These are phyloP conservation scores for Scutellaria baicalensis DNA, from an alignment of 257 asterid genomes.

Conservation along the genomic window DNA sequence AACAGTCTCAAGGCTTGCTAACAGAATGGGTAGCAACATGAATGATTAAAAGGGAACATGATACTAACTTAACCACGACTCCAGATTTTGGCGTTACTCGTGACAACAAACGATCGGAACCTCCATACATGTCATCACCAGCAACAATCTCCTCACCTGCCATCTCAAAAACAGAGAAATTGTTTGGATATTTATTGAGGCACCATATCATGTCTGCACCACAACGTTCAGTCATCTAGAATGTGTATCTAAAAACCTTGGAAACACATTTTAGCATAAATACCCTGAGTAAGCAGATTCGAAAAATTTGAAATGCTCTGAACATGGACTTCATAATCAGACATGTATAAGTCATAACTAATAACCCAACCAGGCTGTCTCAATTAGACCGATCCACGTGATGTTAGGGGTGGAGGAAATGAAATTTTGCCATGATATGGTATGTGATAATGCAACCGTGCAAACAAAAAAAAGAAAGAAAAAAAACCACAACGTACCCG, in stretches of 20 bases:
- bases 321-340: slow-evolving; percentile 2
- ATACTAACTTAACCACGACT: slow-evolving; percentile 68
- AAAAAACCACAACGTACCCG: slow-evolving; percentile 32
- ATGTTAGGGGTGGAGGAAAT: not conserved
- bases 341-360: not conserved
- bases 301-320: not conserved
- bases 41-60: not conserved
- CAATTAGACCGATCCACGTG: not conserved
- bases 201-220: not conserved
- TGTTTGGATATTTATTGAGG: not conserved
- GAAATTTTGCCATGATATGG: not conserved
- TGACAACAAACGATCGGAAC: slow-evolving; percentile 91
- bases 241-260: not conserved
- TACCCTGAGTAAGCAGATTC: not conserved
- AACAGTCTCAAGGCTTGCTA: slow-evolving; percentile 3
- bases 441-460: not conserved
- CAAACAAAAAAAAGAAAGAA: not conserved
- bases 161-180: not conserved
- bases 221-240: not conserved
- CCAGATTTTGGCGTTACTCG: slow-evolving; percentile 76
- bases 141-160: slow-evolving; percentile 88
- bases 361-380: not conserved
- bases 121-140: slow-evolving; percentile 95
- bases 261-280: not conserved
- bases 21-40: not conserved